Conservation (phyloP, 2,329 filamentous ascomycete genomes). For the Cladosporium phlei region DNA sequence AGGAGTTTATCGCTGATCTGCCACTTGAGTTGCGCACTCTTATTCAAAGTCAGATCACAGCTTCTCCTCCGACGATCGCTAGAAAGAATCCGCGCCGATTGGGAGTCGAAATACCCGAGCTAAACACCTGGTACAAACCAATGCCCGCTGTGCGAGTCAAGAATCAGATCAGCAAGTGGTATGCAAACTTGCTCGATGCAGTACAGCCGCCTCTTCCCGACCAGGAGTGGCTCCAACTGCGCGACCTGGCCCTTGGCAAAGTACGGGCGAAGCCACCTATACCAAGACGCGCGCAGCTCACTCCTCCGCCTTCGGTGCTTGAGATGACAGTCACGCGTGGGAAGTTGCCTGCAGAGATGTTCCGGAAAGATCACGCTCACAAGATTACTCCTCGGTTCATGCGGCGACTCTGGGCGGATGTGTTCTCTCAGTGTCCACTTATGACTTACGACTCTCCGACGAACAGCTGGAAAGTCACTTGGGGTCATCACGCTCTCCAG, state of each 20-base stretch:
- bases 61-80: slow-evolving; percentile 28
- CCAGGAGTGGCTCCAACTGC: slow-evolving; percentile 41
- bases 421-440: slow-evolving; percentile 40
- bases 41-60: slow-evolving; percentile 25
- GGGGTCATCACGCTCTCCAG: slow-evolving; percentile 26
- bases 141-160: slow-evolving; percentile 42
- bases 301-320: slow-evolving; percentile 16
- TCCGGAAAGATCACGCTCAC: slow-evolving; percentile 26
- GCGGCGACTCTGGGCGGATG: slow-evolving; percentile 40
- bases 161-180: slow-evolving; percentile 42
- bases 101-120: slow-evolving; percentile 34
- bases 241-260: slow-evolving; percentile 35
- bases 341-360: slow-evolving; percentile 11
- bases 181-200: slow-evolving; percentile 38
- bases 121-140: slow-evolving; percentile 43
- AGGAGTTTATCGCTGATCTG: neutral
- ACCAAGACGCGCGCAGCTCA: slow-evolving; percentile 10
- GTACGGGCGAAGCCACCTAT: slow-evolving; percentile 11
- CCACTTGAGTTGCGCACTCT: slow-evolving; percentile 20
- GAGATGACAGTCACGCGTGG: slow-evolving; percentile 21
- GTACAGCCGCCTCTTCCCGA: slow-evolving; percentile 43
- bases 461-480: slow-evolving; percentile 31
- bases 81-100: slow-evolving; percentile 23
- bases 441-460: slow-evolving; percentile 35
- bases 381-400: slow-evolving; percentile 42